Base-by-base conservation (phyloP, 2,329 filamentous ascomycete species). In the Aspergillus pseudoglaucus region DNA sequence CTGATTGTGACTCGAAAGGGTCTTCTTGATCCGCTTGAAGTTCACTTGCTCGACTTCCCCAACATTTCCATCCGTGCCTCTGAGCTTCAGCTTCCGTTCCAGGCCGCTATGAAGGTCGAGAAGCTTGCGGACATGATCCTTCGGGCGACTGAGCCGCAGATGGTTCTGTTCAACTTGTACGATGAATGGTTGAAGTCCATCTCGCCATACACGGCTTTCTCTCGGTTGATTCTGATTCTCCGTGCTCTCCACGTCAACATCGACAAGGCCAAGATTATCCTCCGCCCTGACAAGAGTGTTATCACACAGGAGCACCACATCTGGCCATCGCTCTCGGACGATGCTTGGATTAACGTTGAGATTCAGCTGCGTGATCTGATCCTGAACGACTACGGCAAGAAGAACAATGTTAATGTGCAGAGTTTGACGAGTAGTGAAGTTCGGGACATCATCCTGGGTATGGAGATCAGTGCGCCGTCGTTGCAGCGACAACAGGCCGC, bases 311-410 rank as follows among this genome's bases (percentile, higher is more conserved):
- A 97, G 63, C 93, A 98, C 72, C 93, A 98, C 68, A 98, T 98
- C 65, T 98, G 93, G 93, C 93, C 93, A 1, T 85, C 89, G 0
- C 75, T 98, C 47, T 85, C 88, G 0, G 93, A 98, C 55, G 93
- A 98, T 60, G 90, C 95, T 54, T 98, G 93, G 93, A 93, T 98
- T 72, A 96, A 96, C 81, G 89, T 98, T n/a, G 93, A 98, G 77
- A 90, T 90, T 41, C 88, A 95, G 65, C 76, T 98, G 38, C 85
- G 93, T 67, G 93, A 98, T 75, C 75, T 98, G 56, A 98, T 98
- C 61, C 67, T 98, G 58, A 96, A 97, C 58, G 93, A 98, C 66
- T 98, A 98, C 66, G 93, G 93, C 65, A 98, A 97, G 81, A 98
- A 98, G 81, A 98, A 98, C 77, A 98, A 97, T 59, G 93, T 98